These are phyloP conservation scores for Botryotinia narcissicola DNA, from an alignment of 2,329 filamentous ascomycete genomes.

Conservation along the genomic window DNA sequence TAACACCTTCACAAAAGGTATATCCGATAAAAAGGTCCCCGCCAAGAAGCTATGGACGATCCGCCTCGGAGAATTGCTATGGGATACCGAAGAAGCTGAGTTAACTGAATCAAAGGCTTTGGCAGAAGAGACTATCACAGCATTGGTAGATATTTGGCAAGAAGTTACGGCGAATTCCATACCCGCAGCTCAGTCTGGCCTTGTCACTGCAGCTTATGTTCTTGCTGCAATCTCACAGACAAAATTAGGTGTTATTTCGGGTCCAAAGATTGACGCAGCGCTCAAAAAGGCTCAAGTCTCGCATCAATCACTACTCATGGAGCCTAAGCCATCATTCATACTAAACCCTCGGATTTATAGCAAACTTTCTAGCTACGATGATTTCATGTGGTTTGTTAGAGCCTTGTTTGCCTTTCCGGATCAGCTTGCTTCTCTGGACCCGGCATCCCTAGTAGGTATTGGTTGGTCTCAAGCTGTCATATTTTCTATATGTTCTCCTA, in stretches of 20 bases:
- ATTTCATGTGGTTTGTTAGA: slow-evolving; percentile 72
- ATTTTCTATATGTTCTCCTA: slow-evolving; percentile 67
- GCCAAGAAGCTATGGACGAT: slow-evolving; percentile 80
- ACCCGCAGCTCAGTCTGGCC: slow-evolving; percentile 74
- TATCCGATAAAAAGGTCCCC: slow-evolving; percentile 78
- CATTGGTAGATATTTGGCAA: slow-evolving; percentile 67
- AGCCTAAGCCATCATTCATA: slow-evolving; percentile 85
- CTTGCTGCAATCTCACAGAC: slow-evolving; percentile 60
- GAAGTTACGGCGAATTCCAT: slow-evolving; percentile 78
- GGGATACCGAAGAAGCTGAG: slow-evolving; percentile 49
- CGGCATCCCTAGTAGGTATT: slow-evolving; percentile 51
- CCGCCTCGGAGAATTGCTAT: slow-evolving; percentile 68
- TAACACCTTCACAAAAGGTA: slow-evolving; percentile 75
- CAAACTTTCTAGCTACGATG: slow-evolving; percentile 71
- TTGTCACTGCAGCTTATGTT: slow-evolving; percentile 77
- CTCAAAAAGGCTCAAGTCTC: slow-evolving; percentile 61
- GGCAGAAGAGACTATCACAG: slow-evolving; percentile 51
- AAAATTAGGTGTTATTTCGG: slow-evolving; percentile 52
- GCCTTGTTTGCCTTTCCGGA: slow-evolving; percentile 63
- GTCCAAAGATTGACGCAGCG: slow-evolving; percentile 54
- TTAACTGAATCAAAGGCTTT: slow-evolving; percentile 52
- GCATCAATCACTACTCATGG: slow-evolving; percentile 63
- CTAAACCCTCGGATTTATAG: slow-evolving; percentile 82
- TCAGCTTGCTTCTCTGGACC: slow-evolving; percentile 47
- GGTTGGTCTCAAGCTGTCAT: slow-evolving; percentile 85